phyloP scores from a whole-genome alignment of 2,329 filamentous ascomycete genomes.

The Trichoderma lentiforme region DNA sequence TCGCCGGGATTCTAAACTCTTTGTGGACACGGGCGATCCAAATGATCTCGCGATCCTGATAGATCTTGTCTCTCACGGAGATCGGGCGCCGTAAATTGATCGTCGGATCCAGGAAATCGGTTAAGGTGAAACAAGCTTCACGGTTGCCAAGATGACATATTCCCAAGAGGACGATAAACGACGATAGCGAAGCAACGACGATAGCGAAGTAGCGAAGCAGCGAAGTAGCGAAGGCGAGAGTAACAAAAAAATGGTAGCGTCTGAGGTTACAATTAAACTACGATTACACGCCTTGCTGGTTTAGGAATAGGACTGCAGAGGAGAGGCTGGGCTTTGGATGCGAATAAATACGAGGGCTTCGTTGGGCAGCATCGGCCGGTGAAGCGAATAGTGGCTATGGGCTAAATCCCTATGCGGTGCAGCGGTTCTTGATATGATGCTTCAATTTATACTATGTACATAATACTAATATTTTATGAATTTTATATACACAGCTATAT shows the following conservation, averaged over 20 bases:
- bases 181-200: neutral
- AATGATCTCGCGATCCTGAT: neutral
- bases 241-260: neutral
- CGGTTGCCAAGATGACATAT: neutral
- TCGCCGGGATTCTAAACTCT: neutral
- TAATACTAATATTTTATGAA: neutral
- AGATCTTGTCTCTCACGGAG: neutral
- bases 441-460: neutral
- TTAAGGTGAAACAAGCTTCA: slow-evolving; percentile 5
- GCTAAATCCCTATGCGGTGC: neutral
- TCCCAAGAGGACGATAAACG: neutral
- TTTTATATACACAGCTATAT: neutral
- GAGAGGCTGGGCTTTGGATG: neutral
- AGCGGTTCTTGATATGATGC: neutral
- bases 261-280: neutral
- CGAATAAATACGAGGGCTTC: neutral
- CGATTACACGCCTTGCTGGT: neutral
- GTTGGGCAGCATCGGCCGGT: neutral
- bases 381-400: neutral
- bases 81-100: neutral
- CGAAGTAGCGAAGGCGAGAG: neutral
- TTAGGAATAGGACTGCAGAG: neutral
- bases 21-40: neutral
- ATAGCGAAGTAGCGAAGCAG: neutral
- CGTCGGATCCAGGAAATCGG: neutral